These are phyloP conservation scores for Daldinia caldariorum DNA, from an alignment of 495 filamentous ascomycete genomes.

Conservation along the genomic window DNA sequence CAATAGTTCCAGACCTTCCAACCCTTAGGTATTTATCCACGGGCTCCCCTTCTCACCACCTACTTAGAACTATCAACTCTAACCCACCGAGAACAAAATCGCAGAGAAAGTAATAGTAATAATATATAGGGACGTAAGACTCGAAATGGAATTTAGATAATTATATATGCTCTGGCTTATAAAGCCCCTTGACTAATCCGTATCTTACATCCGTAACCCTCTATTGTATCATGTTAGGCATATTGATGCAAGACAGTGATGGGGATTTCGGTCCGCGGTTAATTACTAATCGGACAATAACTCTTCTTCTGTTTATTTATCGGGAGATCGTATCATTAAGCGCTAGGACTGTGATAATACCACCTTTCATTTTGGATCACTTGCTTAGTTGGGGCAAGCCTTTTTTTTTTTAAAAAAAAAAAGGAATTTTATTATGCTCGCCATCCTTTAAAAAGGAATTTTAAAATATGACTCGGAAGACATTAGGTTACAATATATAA, in stretches of 20 bases:
- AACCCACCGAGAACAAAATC: not conserved
- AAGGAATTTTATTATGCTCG: too few species aligned
- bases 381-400: not conserved
- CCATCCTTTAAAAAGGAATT: too few species aligned
- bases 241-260: constrained; percentile 11
- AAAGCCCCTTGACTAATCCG: too few species aligned
- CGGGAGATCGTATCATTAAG: not conserved
- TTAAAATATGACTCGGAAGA: not conserved
- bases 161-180: too few species aligned
- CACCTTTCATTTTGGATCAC: not conserved
- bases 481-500: not conserved
- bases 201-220: not conserved
- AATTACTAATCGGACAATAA: constrained; percentile 24
- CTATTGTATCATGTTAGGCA: not conserved
- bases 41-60: constrained; percentile 14
- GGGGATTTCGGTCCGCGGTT: constrained; percentile 17
- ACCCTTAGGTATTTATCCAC: constrained; percentile 14
- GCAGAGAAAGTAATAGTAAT: not conserved
- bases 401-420: too few species aligned
- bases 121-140: not conserved
- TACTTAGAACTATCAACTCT: not conserved
- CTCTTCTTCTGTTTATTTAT: too few species aligned
- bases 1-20: not conserved
- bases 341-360: not conserved
- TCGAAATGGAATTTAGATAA: too few species aligned